Evolutionary conservation across 345 rosid genomes (phyloP).

Genomic region (Corchorus capsularis): DNA sequence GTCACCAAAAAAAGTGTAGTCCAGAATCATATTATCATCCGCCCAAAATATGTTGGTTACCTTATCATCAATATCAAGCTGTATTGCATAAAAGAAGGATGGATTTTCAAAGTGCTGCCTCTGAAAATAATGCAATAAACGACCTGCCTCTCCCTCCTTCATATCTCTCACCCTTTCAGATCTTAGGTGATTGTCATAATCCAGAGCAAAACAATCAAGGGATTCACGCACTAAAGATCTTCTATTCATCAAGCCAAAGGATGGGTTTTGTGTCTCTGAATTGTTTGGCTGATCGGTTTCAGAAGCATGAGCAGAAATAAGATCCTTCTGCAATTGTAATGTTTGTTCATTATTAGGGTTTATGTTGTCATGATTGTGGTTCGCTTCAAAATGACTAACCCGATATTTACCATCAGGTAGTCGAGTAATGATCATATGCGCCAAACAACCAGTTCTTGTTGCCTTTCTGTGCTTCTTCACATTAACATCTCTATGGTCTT

Average conservation of each 20-base stretch:
- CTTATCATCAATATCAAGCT: constrained; percentile 39
- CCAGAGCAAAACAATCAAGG: constrained; percentile 30
- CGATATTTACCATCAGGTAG: constrained; percentile 37
- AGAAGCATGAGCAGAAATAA: constrained; percentile 21
- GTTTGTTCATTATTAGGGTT: constrained; percentile 23
- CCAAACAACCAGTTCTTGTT: constrained; percentile 47
- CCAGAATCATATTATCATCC: constrained; percentile 35
- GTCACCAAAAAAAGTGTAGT: constrained; percentile 38
- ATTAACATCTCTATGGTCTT: constrained; percentile 24
- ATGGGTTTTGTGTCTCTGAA: constrained; percentile 19
- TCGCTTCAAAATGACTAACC: constrained; percentile 38
- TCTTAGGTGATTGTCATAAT: constrained; percentile 27
- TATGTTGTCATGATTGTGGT: constrained; percentile 39
- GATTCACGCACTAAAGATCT: constrained; percentile 23
- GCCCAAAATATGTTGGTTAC: constrained; percentile 47
- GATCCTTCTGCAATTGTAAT: constrained; percentile 31
- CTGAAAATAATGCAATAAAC: constrained; percentile 36
- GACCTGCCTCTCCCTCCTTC: constrained; percentile 41
- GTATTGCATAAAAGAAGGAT: constrained; percentile 28
- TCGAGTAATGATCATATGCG: constrained; percentile 40
- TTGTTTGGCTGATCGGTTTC: constrained; percentile 19
- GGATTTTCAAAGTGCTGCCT: constrained; percentile 39
- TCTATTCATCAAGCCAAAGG: constrained; percentile 14
- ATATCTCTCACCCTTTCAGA: constrained; percentile 34
- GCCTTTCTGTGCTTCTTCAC: constrained; percentile 35